Conservation (phyloP, 2,329 filamentous ascomycete species). For the Paramyrothecium sp. region DNA sequence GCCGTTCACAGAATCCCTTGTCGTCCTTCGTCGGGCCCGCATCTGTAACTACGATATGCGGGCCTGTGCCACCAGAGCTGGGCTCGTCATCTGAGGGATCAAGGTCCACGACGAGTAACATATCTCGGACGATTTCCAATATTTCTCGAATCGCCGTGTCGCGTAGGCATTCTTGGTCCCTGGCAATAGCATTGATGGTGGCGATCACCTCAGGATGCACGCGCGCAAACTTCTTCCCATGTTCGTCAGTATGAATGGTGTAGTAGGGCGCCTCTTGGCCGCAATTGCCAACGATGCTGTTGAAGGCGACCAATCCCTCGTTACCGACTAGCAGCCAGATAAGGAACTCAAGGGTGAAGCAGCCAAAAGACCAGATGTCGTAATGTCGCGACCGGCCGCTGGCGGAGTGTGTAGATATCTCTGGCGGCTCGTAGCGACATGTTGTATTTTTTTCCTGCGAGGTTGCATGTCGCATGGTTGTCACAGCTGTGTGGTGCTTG, state of each 20-base stretch:
- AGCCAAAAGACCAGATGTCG: slow-evolving; percentile 29
- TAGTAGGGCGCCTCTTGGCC: too few relatives aligned
- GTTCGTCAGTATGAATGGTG: not conserved
- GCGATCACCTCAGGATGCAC: not conserved
- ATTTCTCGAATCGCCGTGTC: not conserved
- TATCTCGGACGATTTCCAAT: not conserved
- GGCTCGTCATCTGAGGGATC: too few relatives aligned
- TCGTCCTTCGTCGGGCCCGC: too few relatives aligned
- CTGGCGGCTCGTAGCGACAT: slow-evolving; percentile 13
- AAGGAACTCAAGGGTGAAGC: slow-evolving; percentile 23
- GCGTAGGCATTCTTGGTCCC: not conserved
- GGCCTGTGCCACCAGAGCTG: too few relatives aligned
- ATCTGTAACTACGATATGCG: too few relatives aligned
- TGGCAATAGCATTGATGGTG: not conserved
- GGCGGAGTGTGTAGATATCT: slow-evolving; percentile 6
- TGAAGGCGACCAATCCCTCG: slow-evolving; percentile 5
- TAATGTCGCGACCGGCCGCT: slow-evolving; percentile 17
- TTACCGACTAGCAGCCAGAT: slow-evolving; percentile 24
- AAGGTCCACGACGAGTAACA: not conserved
- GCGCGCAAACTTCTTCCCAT: not conserved
- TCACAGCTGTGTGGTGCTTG: not conserved
- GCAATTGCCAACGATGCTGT: too few relatives aligned
- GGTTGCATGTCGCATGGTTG: not conserved
- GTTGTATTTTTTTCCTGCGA: not conserved
- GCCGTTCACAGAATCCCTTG: too few relatives aligned